phyloP scores from a whole-genome alignment of 1,139 yeast species.

The Suhomyces chickasaworum region DNA sequence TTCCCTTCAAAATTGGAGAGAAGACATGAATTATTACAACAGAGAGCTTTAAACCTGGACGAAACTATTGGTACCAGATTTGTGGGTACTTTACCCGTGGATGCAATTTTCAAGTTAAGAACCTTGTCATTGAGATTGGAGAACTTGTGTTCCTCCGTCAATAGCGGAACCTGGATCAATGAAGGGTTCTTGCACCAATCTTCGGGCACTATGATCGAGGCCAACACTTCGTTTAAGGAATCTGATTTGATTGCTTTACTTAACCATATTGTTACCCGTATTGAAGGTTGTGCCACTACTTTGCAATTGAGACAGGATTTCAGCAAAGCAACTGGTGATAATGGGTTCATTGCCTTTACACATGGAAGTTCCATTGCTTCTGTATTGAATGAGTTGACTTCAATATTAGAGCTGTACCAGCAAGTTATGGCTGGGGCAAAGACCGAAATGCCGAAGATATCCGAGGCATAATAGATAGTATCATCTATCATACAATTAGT shows the following conservation, averaged over 20 bases:
- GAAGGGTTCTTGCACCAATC: slow-evolving; percentile 34
- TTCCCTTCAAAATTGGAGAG: slow-evolving; percentile 69
- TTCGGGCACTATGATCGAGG: slow-evolving; percentile 28
- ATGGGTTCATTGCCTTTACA: slow-evolving; percentile 28
- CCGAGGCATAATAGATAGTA: neutral
- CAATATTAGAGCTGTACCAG: slow-evolving; percentile 12
- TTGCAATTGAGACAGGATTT: slow-evolving; percentile 39
- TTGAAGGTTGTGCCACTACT: slow-evolving; percentile 54
- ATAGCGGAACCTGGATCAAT: slow-evolving; percentile 27
- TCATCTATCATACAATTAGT: too few species aligned
- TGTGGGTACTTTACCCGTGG: slow-evolving; percentile 46
- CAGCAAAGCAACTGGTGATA: slow-evolving; percentile 26
- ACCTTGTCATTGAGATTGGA: slow-evolving; percentile 53
- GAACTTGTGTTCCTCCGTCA: slow-evolving; percentile 42
- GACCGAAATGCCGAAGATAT: neutral
- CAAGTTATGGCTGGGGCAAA: neutral
- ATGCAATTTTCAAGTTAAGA: slow-evolving; percentile 49
- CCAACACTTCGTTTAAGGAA: slow-evolving; percentile 32
- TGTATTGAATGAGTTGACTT: slow-evolving; percentile 31
- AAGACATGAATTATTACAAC: slow-evolving; percentile 51
- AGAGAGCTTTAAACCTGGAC: slow-evolving; percentile 25
- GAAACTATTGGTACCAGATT: slow-evolving; percentile 26
- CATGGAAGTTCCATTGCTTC: slow-evolving; percentile 26
- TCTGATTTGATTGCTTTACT: slow-evolving; percentile 50
- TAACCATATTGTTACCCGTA: slow-evolving; percentile 63